A percentile compares a stretch with the other conserved stretches of the same genome.
phyloP scores from a whole-genome alignment of 2,329 filamentous ascomycete genomes.

The Xylaria sp. region DNA sequence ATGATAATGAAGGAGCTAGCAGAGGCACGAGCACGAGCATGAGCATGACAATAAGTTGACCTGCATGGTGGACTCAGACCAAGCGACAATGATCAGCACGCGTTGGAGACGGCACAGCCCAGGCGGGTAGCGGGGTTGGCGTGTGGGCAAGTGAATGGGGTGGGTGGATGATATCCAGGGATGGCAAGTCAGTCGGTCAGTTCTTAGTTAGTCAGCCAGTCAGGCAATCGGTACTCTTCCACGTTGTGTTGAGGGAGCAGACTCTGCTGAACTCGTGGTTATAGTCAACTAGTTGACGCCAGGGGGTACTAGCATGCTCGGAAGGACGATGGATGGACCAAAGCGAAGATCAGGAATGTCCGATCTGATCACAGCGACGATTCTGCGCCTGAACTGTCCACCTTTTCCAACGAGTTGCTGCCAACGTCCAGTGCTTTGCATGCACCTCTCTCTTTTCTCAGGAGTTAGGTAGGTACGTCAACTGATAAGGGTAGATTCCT shows the following conservation, averaged over 20 bases:
- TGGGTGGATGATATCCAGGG: constrained; percentile 32
- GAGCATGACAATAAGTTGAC: constrained; percentile 36
- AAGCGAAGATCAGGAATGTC: constrained; percentile 35
- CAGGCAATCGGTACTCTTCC: constrained; percentile 30
- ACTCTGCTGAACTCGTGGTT: constrained; percentile 23
- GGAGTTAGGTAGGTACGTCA: constrained; percentile 25
- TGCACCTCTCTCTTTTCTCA: constrained; percentile 22
- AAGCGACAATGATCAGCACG: constrained; percentile 35
- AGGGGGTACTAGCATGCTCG: constrained; percentile 31
- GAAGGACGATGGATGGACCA: constrained; percentile 35
- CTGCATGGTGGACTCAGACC: constrained; percentile 37
- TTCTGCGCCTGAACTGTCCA: constrained; percentile 25
- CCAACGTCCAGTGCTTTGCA: constrained; percentile 37
- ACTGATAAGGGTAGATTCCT: constrained; percentile 34
- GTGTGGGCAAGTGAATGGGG: constrained; percentile 27
- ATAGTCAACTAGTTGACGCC: constrained; percentile 32
- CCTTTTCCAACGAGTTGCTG: constrained; percentile 27
- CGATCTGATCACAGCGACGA: constrained; percentile 32
- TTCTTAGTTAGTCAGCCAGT: constrained; percentile 7
- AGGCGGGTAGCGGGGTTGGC: constrained; percentile 38
- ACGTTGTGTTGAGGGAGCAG: constrained; percentile 22
- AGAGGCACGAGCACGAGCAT: constrained; percentile 38
- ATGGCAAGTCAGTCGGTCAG: constrained; percentile 16
- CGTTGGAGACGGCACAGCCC: constrained; percentile 36
- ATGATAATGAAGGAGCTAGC: constrained; percentile 31